Conservation (phyloP, 140 eudicot species). For the Stevia rebaudiana region DNA sequence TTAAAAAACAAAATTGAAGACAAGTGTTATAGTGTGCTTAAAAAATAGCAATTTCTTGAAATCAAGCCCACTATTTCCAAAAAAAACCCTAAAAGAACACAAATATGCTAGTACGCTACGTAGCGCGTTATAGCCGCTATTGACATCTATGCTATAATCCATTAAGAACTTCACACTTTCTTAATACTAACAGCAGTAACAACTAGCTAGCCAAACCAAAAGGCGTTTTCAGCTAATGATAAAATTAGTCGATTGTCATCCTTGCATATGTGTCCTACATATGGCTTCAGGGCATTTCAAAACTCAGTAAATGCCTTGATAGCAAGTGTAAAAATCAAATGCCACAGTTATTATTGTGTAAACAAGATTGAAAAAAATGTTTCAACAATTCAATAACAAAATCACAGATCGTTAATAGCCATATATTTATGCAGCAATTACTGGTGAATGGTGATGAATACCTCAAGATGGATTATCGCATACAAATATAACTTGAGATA, state of each 20-base stretch:
- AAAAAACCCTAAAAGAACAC: no score
- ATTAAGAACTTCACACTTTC: neutral
- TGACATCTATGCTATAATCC: no score
- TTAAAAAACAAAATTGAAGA: no score
- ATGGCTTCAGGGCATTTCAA: constrained; percentile 2
- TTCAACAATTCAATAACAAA: neutral
- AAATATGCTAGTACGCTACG: no score
- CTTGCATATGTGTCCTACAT: neutral
- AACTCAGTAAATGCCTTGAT: neutral
- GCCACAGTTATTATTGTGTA: constrained; percentile 4
- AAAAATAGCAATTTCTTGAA: no score
- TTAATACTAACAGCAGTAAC: neutral
- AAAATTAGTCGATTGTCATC: neutral
- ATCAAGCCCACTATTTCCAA: no score
- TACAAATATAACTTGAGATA: neutral
- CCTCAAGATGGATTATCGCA: constrained; percentile 9
- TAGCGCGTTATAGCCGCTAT: no score
- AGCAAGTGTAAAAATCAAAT: neutral
- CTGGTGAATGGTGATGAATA: constrained; percentile 2
- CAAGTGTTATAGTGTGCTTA: no score
- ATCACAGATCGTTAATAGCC: neutral
- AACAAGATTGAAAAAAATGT: neutral
- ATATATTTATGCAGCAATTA: constrained; percentile 12
- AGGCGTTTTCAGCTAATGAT: neutral
- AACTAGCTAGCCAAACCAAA: neutral